These are phyloP conservation scores for Lentinula sp. DNA, from an alignment of 768 basidiomycete species.

Conservation along the genomic window DNA sequence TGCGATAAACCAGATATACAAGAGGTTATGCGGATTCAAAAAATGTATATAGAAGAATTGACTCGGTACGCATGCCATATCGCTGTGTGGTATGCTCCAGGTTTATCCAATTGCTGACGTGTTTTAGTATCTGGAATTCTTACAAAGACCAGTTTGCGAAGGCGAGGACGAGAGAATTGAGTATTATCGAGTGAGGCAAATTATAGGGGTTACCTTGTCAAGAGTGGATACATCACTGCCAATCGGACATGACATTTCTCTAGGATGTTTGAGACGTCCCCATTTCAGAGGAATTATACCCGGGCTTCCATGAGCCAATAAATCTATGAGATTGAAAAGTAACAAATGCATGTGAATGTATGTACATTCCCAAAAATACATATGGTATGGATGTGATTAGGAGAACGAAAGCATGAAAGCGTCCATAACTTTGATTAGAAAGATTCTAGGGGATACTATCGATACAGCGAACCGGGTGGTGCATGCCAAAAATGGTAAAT, in stretches of 20 bases:
- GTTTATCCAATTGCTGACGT: not conserved
- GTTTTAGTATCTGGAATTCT: conserved; percentile 82
- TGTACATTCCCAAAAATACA: not conserved
- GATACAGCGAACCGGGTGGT: not conserved
- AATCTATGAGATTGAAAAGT: too few species aligned
- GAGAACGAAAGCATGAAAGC: not conserved
- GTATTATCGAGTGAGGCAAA: conserved; percentile 56
- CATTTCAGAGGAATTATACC: too few species aligned
- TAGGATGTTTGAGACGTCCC: too few species aligned
- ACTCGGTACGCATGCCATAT: conserved; percentile 40
- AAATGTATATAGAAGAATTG: conserved; percentile 87
- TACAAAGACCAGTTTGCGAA: conserved; percentile 95
- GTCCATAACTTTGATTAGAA: not conserved
- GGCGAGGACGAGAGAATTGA: conserved; percentile 70
- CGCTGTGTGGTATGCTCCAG: too few species aligned
- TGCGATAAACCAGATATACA: conserved; percentile 79
- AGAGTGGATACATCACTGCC: not conserved
- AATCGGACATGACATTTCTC: too few species aligned
- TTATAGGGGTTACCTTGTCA: not conserved
- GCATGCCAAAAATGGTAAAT: not conserved
- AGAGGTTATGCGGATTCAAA: conserved; percentile 73
- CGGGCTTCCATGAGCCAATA: too few species aligned
- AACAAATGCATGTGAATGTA: not conserved
- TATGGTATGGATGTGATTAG: not conserved
- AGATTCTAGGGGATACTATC: not conserved